Percentiles rank a stretch among this genome's conserved stretches.
phyloP scores from a whole-genome alignment of 176 grass and related monocot genomes.

The Thalia dealbata region DNA sequence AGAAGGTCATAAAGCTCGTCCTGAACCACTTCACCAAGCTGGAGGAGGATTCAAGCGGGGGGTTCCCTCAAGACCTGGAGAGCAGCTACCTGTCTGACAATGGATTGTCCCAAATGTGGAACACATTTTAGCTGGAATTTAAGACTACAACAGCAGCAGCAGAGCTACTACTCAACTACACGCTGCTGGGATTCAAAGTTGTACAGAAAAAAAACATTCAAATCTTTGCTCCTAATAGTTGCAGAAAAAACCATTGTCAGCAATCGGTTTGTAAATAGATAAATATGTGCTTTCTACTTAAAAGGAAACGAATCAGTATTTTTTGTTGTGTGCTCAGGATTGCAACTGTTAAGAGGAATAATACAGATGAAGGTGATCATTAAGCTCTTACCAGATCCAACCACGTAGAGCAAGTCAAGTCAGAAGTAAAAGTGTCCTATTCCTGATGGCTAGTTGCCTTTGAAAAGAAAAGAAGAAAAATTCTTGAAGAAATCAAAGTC shows the following conservation, averaged over 20 bases:
- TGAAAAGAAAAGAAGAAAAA: too few species aligned
- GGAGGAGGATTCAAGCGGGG: slow-evolving; percentile 57
- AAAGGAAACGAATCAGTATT: background rate
- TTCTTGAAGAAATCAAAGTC: background rate
- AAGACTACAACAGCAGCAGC: background rate
- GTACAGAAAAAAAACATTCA: background rate
- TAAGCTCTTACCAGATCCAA: too few species aligned
- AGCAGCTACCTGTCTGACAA: slow-evolving; percentile 56
- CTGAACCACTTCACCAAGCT: slow-evolving; percentile 55
- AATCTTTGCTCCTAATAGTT: background rate
- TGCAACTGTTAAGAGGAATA: too few species aligned
- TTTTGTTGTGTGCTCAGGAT: background rate
- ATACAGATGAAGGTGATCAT: too few species aligned
- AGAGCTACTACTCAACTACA: background rate
- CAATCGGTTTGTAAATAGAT: background rate
- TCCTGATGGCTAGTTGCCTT: background rate
- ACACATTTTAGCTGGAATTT: slow-evolving; percentile 27
- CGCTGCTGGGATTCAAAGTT: background rate
- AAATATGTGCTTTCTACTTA: background rate
- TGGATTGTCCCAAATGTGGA: slow-evolving; percentile 68
- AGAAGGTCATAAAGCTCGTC: slow-evolving; percentile 32
- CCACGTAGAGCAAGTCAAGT: background rate
- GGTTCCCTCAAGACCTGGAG: slow-evolving; percentile 41
- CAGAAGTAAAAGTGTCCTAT: background rate
- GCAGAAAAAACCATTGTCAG: background rate